Evolutionary conservation across 768 basidiomycete species (phyloP), one percentile per base, ranked within the genome.

Genomic region (Phaeolepiota aurea): DNA sequence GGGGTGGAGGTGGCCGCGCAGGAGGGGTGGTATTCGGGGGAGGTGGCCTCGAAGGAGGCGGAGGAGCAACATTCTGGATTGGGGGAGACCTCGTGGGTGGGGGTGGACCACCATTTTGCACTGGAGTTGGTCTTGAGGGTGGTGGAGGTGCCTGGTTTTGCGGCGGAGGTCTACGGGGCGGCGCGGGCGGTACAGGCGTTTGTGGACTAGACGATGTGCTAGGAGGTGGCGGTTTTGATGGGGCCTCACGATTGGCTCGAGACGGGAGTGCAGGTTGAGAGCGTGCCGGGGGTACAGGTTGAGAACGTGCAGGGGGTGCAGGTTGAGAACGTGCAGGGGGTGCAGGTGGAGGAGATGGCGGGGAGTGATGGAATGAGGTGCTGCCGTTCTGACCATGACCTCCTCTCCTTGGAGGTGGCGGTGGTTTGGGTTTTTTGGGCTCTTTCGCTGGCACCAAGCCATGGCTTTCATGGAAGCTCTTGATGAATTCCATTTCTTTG

Each of bases 401-500:
- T n/a, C n/a, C 4, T 63, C 76, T 63, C 4, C 74, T 64, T 9
- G 73, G 70, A 0, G 76, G 76, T 3, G 81, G 72, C 1, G 80
- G 71, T 1, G 67, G 66, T 45, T 75, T 74, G 18, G 65, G 54
- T 51, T 69, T 69, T 47, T 69, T 71, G 11, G 54, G 50, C 40
- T 66, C 60, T 23, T 65, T 63, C 1, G 50, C 48, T 40, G 54
- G 63, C 52, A 68, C 63, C 54, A 41, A 48, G 49, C 42, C 49
- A 23, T 35, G 48, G 38, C 52, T 53, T 46, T 83, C 51, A 47
- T 76, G 67, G 53, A 80, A 99, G 47, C 82, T 71, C 54, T 82
- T 82, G 63, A 99, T 94, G 57, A 90, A 97, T 46, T 87, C 83
- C 65, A 83, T 83, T 52, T 98, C 82, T 47, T 82, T 64, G 45